Evolutionary conservation across 768 basidiomycete genomes (phyloP).

Genomic region (Kwoniella botswanensis): DNA sequence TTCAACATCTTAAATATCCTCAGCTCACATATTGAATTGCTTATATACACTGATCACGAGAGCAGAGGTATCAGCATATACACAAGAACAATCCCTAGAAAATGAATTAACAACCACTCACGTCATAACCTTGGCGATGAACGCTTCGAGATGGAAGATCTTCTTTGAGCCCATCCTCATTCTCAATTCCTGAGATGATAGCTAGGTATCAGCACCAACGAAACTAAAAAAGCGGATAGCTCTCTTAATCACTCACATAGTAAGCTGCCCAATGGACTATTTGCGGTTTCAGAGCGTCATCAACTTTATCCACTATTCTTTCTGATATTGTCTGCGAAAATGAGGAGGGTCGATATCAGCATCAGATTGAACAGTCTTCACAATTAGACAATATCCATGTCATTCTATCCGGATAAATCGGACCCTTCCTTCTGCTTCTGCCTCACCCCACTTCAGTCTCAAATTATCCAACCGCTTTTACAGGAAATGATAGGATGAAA

Average conservation of each 20-base stretch:
- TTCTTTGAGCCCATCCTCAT: slow-evolving; percentile 92
- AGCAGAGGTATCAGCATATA: slow-evolving; percentile 1
- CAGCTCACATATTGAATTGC: slow-evolving; percentile 27
- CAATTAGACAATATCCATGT: background rate
- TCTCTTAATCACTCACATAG: slow-evolving; percentile 67
- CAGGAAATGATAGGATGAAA: no score
- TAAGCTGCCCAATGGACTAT: slow-evolving; percentile 98
- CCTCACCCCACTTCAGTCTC: background rate
- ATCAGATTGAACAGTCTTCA: background rate
- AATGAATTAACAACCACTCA: slow-evolving; percentile 28
- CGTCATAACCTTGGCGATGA: slow-evolving; percentile 94
- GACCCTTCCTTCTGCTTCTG: background rate
- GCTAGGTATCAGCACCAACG: background rate
- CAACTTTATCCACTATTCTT: slow-evolving; percentile 80
- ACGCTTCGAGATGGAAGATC: slow-evolving; percentile 96
- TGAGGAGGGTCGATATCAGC: slow-evolving; percentile 3
- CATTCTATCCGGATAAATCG: no score
- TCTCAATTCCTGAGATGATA: slow-evolving; percentile 74
- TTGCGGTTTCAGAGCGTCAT: slow-evolving; percentile 86
- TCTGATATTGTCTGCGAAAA: slow-evolving; percentile 80
- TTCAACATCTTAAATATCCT: no score
- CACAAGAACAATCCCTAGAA: background rate
- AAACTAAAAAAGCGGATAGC: no score
- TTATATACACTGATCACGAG: slow-evolving; percentile 21
- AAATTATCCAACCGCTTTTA: background rate